phyloP scores from a whole-genome alignment of 768 basidiomycete species.

The Gyrodon lividus region DNA sequence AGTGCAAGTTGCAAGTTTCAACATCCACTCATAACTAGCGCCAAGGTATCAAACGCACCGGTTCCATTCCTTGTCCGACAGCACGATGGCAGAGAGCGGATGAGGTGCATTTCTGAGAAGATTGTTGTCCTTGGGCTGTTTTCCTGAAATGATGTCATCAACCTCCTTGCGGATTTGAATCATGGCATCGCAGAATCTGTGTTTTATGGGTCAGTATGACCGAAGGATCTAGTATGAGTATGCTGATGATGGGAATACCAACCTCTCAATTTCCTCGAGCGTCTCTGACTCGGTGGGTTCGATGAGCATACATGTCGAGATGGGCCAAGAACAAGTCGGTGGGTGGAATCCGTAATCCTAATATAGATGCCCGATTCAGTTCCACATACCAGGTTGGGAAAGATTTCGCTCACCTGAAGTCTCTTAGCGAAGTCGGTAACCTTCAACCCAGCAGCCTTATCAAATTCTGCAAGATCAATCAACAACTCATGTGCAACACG shows the following conservation, averaged over 20 bases:
- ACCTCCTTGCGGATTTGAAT: conserved; percentile 93
- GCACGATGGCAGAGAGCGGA: conserved; percentile 67
- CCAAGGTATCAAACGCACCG: conserved; percentile 45
- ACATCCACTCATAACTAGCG: neutral
- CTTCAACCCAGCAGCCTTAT: conserved; percentile 84
- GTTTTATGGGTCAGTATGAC: neutral
- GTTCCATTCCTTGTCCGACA: conserved; percentile 84
- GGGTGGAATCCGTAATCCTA: conserved; percentile 94
- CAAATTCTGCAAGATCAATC: conserved; percentile 94
- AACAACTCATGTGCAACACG: conserved; percentile 95
- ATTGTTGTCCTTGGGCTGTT: conserved; percentile 90
- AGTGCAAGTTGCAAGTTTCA: neutral
- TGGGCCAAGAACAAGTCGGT: conserved; percentile 98
- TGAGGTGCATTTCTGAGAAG: conserved; percentile 94
- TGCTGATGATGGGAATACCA: conserved; percentile 8
- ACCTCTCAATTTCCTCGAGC: conserved; percentile 89
- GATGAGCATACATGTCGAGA: conserved; percentile 94
- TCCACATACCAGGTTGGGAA: neutral
- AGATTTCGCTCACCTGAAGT: conserved; percentile 61
- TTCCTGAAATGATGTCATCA: conserved; percentile 81
- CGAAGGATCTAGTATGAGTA: neutral
- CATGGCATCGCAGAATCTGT: conserved; percentile 97
- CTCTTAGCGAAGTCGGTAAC: conserved; percentile 97
- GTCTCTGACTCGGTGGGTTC: conserved; percentile 98
- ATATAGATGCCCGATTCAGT: neutral